Conservation (phyloP, 179 eudicot genomes). For the Silene vulgaris region DNA sequence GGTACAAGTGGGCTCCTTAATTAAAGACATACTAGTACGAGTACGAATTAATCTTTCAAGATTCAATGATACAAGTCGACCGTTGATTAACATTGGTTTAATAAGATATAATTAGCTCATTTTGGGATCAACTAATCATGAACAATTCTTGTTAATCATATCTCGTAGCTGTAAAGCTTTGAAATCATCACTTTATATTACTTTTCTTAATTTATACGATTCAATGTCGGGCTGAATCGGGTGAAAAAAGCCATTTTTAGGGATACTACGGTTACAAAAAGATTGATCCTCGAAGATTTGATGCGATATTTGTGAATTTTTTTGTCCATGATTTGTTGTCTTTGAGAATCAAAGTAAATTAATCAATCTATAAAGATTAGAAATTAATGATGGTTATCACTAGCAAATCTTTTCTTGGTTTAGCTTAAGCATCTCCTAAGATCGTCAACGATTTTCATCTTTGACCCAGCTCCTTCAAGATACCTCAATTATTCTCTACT, state of each 20-base stretch:
- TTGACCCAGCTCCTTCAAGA: too few relatives aligned
- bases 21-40: too few relatives aligned
- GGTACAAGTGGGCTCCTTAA: too few relatives aligned
- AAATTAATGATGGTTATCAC: background rate
- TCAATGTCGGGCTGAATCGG: conserved; percentile 2
- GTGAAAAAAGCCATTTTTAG: conserved; percentile 15
- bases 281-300: conserved; percentile 20
- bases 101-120: too few relatives aligned
- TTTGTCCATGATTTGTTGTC: conserved; percentile 15
- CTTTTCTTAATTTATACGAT: background rate
- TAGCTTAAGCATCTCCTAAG: conserved; percentile 5
- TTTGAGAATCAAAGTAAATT: conserved; percentile 12
- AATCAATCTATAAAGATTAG: conserved; percentile 12
- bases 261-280: conserved; percentile 16
- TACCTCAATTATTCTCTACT: too few relatives aligned
- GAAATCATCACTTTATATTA: too few relatives aligned
- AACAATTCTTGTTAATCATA: too few relatives aligned
- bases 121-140: too few relatives aligned
- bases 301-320: conserved; percentile 2
- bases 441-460: background rate
- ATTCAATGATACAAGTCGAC: too few relatives aligned
- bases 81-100: too few relatives aligned
- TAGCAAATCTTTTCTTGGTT: conserved; percentile 6
- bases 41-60: too few relatives aligned
- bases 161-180: too few relatives aligned